Evolutionary conservation across 345 rosid genomes (phyloP).

Genomic region (Streptanthus diversifolius): DNA sequence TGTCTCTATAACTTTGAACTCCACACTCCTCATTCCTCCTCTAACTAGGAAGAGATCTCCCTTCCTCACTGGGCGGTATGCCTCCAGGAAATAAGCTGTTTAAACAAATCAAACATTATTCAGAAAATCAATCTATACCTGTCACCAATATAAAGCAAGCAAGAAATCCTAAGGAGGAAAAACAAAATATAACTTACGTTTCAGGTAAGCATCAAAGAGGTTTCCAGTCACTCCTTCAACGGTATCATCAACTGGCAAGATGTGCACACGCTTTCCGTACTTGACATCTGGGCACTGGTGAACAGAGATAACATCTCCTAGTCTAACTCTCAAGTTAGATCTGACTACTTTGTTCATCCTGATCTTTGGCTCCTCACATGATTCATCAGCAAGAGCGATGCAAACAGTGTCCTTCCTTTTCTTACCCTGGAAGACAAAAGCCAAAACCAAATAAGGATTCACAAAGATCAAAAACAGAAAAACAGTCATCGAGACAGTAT

Average conservation of each 20-base stretch:
- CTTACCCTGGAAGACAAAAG: constrained; percentile 55
- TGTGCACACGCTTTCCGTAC: constrained; percentile 93
- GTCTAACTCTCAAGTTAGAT: constrained; percentile 90
- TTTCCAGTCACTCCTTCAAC: constrained; percentile 93
- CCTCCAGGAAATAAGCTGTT: constrained; percentile 89
- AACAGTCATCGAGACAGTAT: not conserved
- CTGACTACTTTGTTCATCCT: constrained; percentile 90
- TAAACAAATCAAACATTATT: constrained; percentile 7
- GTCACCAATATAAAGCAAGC: not conserved
- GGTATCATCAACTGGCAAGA: constrained; percentile 87
- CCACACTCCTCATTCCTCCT: constrained; percentile 98
- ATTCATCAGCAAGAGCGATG: constrained; percentile 84
- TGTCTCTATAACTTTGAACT: constrained; percentile 86
- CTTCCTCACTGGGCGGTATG: constrained; percentile 96
- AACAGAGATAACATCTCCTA: constrained; percentile 88
- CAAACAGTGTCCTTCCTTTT: constrained; percentile 82
- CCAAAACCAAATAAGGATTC: not conserved
- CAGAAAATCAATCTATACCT: constrained; percentile 20
- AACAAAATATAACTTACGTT: constrained; percentile 54
- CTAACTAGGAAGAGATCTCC: constrained; percentile 96
- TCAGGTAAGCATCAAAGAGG: constrained; percentile 90
- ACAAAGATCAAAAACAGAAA: not conserved
- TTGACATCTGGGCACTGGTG: constrained; percentile 93
- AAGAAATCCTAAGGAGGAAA: not conserved
- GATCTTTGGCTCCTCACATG: constrained; percentile 89